phyloP scores from a whole-genome alignment of 768 basidiomycete genomes.

The Rhodotorula toruloides region DNA sequence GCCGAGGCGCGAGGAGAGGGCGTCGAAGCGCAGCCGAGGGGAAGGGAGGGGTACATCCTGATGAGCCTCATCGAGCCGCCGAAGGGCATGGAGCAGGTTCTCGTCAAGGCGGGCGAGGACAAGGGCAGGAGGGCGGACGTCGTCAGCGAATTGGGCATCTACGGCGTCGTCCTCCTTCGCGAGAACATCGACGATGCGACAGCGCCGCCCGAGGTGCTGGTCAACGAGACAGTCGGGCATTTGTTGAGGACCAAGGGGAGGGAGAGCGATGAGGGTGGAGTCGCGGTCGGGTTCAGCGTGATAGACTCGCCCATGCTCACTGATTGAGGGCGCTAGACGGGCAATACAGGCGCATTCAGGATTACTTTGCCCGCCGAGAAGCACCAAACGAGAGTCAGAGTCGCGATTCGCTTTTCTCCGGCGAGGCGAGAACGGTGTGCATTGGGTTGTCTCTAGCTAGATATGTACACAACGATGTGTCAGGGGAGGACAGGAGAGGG shows the following conservation, averaged over 20 bases:
- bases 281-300: slow-evolving; percentile 74
- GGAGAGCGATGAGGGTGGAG: slow-evolving; percentile 87
- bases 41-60: slow-evolving; percentile 84
- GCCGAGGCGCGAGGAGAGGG: not conserved
- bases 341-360: no score
- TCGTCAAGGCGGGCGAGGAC: slow-evolving; percentile 66
- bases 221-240: slow-evolving; percentile 71
- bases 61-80: slow-evolving; percentile 90
- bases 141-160: slow-evolving; percentile 85
- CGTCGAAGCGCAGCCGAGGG: slow-evolving; percentile 46
- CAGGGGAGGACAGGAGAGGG: no score
- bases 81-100: slow-evolving; percentile 60
- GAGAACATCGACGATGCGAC: slow-evolving; percentile 40
- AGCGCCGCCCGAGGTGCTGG: slow-evolving; percentile 44
- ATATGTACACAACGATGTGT: no score
- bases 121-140: slow-evolving; percentile 60
- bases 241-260: slow-evolving; percentile 82
- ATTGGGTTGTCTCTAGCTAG: no score
- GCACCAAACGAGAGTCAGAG: no score
- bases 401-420: no score
- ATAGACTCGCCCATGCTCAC: slow-evolving; percentile 51
- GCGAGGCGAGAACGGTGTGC: no score
- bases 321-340: not conserved
- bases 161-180: slow-evolving; percentile 79
- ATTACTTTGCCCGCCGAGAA: no score